Evolutionary conservation across 192 early-diverging fungal genomes (phyloP), one percentile per base, ranked within the genome.

Genomic region (Linnemannia hyalina): DNA sequence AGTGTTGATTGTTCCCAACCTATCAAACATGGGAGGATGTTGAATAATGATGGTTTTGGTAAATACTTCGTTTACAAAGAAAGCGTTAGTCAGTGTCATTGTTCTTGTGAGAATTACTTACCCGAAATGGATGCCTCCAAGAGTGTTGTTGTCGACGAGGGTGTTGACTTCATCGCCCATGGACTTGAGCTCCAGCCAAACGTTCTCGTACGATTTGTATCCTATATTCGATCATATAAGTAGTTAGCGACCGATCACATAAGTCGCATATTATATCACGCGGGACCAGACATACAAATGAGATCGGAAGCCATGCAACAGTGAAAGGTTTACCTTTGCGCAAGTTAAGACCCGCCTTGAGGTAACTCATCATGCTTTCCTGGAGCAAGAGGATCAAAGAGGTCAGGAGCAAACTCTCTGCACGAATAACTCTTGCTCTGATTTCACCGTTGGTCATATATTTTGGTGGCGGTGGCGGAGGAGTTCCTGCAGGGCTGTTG

Each of bases 91-190:
- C 32, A 29, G 23, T 40, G 1, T 55, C 23, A 0, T 40, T 40
- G 38, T 40, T 3, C 38, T 40, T 40, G 4, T 5, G 6, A 40
- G 4, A 40, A 23, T 70, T 49, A 22, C 46, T 44, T 88, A 92
- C 92, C 92, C 92, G 83, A 91, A 92, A 46, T 92, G 86, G 23
- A 92, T 77, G 20, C 92, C 90, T 10, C 88, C 90, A 35, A 90
- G 68, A 0, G 92, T 92, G 71, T 92, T 84, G 38, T 89, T 76
- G 47, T 92, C 92, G n/a, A 92, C 80, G 18, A 86, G 79, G 3
- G 75, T 78, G 6, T 78, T 52, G 52, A 82, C 76, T 7, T 85
- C 82, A 18, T 88, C 75, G 9, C 89, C 91, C 91, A 90, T 91
- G 29, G 83, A 76, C 54, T 91, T 88, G 54, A 89, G 80, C 68